These are phyloP conservation scores for Lotus japonicus DNA, from an alignment of 306 rosid species.

Conservation along the genomic window DNA sequence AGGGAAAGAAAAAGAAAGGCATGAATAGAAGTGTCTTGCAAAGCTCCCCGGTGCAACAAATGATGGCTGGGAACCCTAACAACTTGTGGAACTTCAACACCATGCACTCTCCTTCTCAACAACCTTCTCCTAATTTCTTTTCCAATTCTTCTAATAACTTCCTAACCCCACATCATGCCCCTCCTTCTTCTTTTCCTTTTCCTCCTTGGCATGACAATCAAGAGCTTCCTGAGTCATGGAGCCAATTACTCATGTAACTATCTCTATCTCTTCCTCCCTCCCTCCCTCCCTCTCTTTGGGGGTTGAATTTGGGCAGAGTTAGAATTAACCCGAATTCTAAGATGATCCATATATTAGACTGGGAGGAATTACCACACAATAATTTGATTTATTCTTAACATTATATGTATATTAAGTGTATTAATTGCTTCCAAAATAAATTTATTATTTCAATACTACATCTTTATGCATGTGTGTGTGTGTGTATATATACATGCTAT, in stretches of 20 bases:
- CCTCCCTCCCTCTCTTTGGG: too few species aligned
- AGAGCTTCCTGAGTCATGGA: constrained; percentile 85
- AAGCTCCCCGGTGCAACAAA: constrained; percentile 89
- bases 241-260: constrained; percentile 77
- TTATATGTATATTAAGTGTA: too few species aligned
- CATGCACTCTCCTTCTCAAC: constrained; percentile 44
- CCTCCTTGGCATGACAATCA: constrained; percentile 66
- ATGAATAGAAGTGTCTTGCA: constrained; percentile 71
- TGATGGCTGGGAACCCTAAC: constrained; percentile 67
- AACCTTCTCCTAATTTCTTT: constrained; percentile 43
- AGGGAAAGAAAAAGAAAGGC: background rate
- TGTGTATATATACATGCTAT: too few species aligned
- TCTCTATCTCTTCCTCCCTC: background rate
- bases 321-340: too few species aligned
- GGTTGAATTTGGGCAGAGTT: too few species aligned
- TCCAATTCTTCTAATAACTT: constrained; percentile 31
- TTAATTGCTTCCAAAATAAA: too few species aligned
- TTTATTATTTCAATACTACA: too few species aligned
- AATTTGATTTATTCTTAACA: background rate
- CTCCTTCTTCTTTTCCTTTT: constrained; percentile 41
- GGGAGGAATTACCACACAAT: background rate
- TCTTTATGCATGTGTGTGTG: too few species aligned
- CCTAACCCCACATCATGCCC: constrained; percentile 31
- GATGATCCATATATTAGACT: too few species aligned
- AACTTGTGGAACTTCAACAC: constrained; percentile 82